A percentile compares a stretch with the other conserved stretches of the same genome.
phyloP scores from a whole-genome alignment of 2,329 filamentous ascomycete genomes.

The Dissoconium aciculare region DNA sequence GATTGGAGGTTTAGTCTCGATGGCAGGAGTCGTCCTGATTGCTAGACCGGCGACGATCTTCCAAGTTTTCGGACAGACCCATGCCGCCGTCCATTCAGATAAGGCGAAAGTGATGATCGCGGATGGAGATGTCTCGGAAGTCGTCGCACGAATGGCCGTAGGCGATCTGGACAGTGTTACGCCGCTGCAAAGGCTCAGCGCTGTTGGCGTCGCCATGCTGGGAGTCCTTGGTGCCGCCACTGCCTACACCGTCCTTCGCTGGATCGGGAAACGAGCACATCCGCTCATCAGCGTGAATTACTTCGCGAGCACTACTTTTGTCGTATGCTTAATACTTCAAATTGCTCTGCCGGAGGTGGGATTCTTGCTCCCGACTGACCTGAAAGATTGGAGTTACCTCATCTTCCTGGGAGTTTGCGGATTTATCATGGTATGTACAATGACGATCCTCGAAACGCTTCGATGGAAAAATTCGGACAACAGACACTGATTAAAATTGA shows the following conservation, averaged over 20 bases:
- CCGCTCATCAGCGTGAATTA: conserved; percentile 77
- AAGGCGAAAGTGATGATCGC: conserved; percentile 7
- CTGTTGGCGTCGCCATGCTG: conserved; percentile 56
- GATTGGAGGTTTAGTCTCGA: conserved; percentile 57
- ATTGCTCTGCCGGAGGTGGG: conserved; percentile 39
- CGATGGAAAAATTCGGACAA: conserved; percentile 1
- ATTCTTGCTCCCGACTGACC: conserved; percentile 40
- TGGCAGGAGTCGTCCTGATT: conserved; percentile 70
- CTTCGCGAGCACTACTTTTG: conserved; percentile 55
- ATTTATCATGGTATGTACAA: conserved; percentile 47
- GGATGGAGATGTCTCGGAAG: conserved; percentile 21
- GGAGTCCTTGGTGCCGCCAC: conserved; percentile 63
- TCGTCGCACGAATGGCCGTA: conserved; percentile 11
- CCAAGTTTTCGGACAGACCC: conserved; percentile 15
- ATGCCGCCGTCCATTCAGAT: no score
- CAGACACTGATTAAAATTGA: no score
- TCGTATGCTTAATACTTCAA: conserved; percentile 51
- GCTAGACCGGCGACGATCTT: conserved; percentile 54
- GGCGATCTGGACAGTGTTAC: conserved; percentile 34
- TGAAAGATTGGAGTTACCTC: conserved; percentile 51
- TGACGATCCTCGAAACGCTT: no score
- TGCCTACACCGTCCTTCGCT: conserved; percentile 60
- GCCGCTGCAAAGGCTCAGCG: conserved; percentile 50
- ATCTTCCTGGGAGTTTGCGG: conserved; percentile 56
- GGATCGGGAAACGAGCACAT: conserved; percentile 67